Conservation (phyloP, 2,329 filamentous ascomycete genomes). For the Fusarium protoensiforme region DNA sequence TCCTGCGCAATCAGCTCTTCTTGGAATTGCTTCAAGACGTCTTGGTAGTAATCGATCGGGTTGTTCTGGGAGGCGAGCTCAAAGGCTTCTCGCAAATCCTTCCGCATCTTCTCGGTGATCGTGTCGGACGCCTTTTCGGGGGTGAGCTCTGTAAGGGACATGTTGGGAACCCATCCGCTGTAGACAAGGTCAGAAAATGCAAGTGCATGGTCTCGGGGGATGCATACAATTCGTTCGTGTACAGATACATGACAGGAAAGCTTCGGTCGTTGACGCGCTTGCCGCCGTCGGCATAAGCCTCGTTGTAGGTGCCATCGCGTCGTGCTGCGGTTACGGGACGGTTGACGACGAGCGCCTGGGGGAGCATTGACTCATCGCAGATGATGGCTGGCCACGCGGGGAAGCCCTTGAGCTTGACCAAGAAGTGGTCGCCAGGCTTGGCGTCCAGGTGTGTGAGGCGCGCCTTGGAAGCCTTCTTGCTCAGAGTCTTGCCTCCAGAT, state of each 20-base stretch:
- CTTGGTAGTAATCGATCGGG: conserved; percentile 84
- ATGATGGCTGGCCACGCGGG: conserved; percentile 95
- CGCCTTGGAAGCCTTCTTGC: conserved; percentile 83
- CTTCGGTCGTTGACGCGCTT: conserved; percentile 87
- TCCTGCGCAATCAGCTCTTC: conserved; percentile 72
- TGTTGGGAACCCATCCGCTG: conserved; percentile 93
- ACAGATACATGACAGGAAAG: conserved; percentile 94
- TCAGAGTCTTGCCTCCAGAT: conserved; percentile 82
- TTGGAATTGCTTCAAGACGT: conserved; percentile 76
- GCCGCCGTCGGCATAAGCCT: conserved; percentile 87
- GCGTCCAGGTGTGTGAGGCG: conserved; percentile 80
- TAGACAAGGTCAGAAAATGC: conserved; percentile 25
- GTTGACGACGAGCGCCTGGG: conserved; percentile 77
- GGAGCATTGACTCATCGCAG: conserved; percentile 94
- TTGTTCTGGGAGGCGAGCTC: conserved; percentile 82
- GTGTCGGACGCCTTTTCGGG: conserved; percentile 75
- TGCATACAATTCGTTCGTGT: conserved; percentile 97
- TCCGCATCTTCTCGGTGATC: conserved; percentile 81
- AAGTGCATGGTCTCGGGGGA: neutral
- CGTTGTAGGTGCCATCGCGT: conserved; percentile 85
- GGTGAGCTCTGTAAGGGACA: conserved; percentile 81
- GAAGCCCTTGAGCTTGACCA: conserved; percentile 94
- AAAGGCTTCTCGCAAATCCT: conserved; percentile 83
- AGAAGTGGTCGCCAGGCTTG: conserved; percentile 90
- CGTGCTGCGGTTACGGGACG: conserved; percentile 87